Base-by-base conservation (phyloP, 2,329 filamentous ascomycete genomes). In the Gnomoniopsis sp. region DNA sequence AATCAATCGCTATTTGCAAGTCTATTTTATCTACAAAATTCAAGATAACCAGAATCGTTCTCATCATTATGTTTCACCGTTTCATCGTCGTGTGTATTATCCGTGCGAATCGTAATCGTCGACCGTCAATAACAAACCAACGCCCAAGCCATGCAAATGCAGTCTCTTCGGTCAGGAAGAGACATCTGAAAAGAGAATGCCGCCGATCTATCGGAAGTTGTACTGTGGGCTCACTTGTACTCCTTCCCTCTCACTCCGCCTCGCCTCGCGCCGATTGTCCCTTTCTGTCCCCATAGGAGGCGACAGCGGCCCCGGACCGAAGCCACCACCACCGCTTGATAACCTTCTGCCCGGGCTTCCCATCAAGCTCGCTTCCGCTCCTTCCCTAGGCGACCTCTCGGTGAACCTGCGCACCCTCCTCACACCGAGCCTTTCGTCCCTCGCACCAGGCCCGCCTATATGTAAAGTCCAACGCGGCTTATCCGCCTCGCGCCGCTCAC, bases 381-480 rank as follows among this genome's bases (percentile, higher is more conserved):
- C 43, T 15, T 58, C 41, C 23, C 38, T 33, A 22, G 30, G 26
- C 48, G 26, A 30, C 67, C 73, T 76, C 68, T 80, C 78, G 1
- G 79, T 81, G 62, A 76, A 80, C 54, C 72, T 69, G 62, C 73
- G 73, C 60, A 78, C 69, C 34, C 77, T 72, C 51, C 79, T 70
- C 6, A 82, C 73, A 26, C 79, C 79, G 11, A 79, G 64, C 19
- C 73, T 69, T 19, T 71, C 72, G 61, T 77, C 75, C 34, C 53
- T 53, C 50, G 56, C 62, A 19, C 65, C 65, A 26, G 62, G 63
- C 15, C 57, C 72, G 62, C 67, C 79, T 65, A 76, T 69, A 43
- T 78, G 77, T 60, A 85, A 79, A 55, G 72, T 75, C 83, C 83
- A 86, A 55, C 75, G 66, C 33, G 77, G 82, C 71, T 79, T 80